Conservation (phyloP, 257 asterid species). For the Apocynum venetum region DNA sequence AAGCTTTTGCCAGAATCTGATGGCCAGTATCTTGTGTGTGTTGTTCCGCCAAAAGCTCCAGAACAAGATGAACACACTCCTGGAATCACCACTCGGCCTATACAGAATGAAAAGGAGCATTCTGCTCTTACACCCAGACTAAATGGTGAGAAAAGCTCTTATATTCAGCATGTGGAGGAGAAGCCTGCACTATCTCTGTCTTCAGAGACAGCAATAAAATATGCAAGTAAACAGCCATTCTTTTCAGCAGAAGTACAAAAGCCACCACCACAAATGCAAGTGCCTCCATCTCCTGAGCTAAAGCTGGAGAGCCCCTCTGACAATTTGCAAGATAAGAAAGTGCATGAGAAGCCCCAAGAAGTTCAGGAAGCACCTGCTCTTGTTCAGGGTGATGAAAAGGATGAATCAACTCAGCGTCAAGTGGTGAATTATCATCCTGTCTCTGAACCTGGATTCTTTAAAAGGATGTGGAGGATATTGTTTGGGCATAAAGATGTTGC, state of each 20-base stretch:
- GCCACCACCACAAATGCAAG: slow-evolving; percentile 11
- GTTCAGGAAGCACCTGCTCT: slow-evolving; percentile 31
- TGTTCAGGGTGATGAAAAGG: slow-evolving; percentile 25
- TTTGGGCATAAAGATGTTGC: slow-evolving; percentile 36
- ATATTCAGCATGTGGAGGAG: slow-evolving; percentile 24
- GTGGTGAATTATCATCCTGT: slow-evolving; percentile 25
- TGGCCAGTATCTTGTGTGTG: slow-evolving; percentile 37
- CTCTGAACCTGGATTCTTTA: slow-evolving; percentile 40
- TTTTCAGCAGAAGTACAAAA: slow-evolving; percentile 18
- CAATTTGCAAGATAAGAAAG: slow-evolving; percentile 18
- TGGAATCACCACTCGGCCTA: slow-evolving; percentile 22
- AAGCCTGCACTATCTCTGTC: slow-evolving; percentile 20
- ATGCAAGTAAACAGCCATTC: slow-evolving; percentile 8
- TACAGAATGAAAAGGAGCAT: slow-evolving; percentile 25
- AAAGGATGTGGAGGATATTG: slow-evolving; percentile 48
- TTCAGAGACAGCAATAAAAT: slow-evolving; percentile 25
- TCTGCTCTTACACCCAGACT: slow-evolving; percentile 18
- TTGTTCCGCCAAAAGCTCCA: slow-evolving; percentile 28
- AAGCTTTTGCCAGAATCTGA: slow-evolving; percentile 41
- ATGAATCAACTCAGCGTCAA: slow-evolving; percentile 24
- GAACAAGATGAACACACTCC: slow-evolving; percentile 32
- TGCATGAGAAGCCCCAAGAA: slow-evolving; percentile 27
- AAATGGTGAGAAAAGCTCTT: slow-evolving; percentile 26
- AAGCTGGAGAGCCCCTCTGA: slow-evolving; percentile 25
- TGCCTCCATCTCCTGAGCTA: slow-evolving; percentile 18